These are phyloP conservation scores for Hanseniaspora lachancei DNA, from an alignment of 805 yeast genomes.

Conservation along the genomic window DNA sequence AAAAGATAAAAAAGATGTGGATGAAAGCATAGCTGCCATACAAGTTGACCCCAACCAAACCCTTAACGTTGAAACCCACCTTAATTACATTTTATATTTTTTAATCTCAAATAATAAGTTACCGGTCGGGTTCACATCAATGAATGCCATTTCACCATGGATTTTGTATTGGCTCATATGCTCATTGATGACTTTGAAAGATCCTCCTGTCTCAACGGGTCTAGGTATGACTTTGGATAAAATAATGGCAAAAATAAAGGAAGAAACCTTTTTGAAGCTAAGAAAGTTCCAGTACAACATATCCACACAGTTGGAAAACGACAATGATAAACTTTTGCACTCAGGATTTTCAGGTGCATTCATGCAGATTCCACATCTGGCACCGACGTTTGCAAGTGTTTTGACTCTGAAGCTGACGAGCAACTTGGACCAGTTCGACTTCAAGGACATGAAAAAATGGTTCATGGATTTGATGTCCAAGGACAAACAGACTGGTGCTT, in stretches of 20 bases:
- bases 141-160: slow-evolving; percentile 93
- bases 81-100: slow-evolving; percentile 28
- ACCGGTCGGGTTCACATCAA: slow-evolving; percentile 37
- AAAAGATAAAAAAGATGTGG: slow-evolving; percentile 1
- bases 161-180: slow-evolving; percentile 72
- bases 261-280: not conserved
- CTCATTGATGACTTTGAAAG: slow-evolving; percentile 34
- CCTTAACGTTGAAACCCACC: not conserved
- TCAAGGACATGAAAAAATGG: slow-evolving; percentile 46
- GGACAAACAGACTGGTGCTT: slow-evolving; percentile 27
- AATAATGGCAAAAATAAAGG: not conserved
- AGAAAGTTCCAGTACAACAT: not conserved
- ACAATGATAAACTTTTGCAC: not conserved
- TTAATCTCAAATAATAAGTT: slow-evolving; percentile 32
- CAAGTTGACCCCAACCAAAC: not conserved
- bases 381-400: slow-evolving; percentile 69
- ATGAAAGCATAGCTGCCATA: not conserved
- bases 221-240: not conserved
- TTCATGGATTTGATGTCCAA: slow-evolving; percentile 51
- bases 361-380: slow-evolving; percentile 72
- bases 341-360: slow-evolving; percentile 74
- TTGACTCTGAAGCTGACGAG: slow-evolving; percentile 41
- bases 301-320: slow-evolving; percentile 27
- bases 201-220: slow-evolving; percentile 15
- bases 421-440: slow-evolving; percentile 35